phyloP scores from a whole-genome alignment of 2,329 filamentous ascomycete genomes.

The Talaromyces funiculosus region DNA sequence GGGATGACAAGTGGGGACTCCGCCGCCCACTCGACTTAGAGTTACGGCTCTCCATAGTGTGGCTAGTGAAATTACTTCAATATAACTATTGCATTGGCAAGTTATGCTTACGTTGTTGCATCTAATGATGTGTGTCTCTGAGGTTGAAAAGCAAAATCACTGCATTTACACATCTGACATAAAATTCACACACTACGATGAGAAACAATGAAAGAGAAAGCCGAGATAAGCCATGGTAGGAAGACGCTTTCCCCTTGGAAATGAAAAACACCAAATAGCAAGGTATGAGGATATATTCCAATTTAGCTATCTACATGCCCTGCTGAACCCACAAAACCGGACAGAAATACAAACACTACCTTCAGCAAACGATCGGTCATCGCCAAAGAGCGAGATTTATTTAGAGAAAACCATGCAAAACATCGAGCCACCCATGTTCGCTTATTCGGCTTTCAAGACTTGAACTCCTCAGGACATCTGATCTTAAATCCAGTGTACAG shows the following conservation, averaged over 20 bases:
- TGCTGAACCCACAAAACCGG: too few species aligned
- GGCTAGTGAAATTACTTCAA: too few species aligned
- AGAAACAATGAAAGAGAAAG: background rate
- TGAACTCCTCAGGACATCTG: background rate
- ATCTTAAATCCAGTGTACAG: slow-evolving; percentile 16
- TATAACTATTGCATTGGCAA: too few species aligned
- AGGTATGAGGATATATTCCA: too few species aligned
- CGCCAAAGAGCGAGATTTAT: too few species aligned
- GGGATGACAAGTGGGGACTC: background rate
- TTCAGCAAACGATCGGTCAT: too few species aligned
- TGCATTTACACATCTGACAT: background rate
- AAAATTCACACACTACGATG: background rate
- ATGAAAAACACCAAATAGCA: too few species aligned
- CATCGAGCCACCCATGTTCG: background rate
- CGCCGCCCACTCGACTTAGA: too few species aligned
- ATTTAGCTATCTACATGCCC: too few species aligned
- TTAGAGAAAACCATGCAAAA: background rate
- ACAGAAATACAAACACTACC: too few species aligned
- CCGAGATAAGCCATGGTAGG: background rate
- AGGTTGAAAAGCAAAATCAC: background rate
- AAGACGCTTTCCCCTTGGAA: background rate
- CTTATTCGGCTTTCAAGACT: background rate
- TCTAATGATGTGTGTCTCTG: background rate
- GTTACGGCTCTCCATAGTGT: background rate
- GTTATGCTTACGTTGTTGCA: too few species aligned